Base-by-base conservation (phyloP, 1,139 yeast genomes). In the Suhomyces kunorum region DNA sequence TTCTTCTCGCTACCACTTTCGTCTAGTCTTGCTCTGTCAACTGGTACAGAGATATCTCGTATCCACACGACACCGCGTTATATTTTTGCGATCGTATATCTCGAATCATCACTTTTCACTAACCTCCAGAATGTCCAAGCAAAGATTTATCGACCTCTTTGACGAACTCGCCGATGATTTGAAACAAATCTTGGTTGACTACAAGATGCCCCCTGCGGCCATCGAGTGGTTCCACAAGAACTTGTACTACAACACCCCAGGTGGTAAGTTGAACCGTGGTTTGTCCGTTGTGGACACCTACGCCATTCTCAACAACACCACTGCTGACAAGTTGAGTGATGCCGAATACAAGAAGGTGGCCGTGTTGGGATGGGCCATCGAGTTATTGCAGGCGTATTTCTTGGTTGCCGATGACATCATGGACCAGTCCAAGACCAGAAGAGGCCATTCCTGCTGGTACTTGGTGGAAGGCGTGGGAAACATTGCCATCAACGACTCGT, bases 391-490 rank as follows among this genome's bases (percentile, higher is more conserved):
- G 68, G 98, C 97, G 2, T 92, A 88, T 65, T 94, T 94, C 73
- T 76, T 94, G 55, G 98, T 94, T 39, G 95, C 98, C 26, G 99
- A 94, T 64, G 99, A 94, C 64, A 94, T 94, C 80, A 94, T 94
- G 99, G 99, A 94, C 66, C 81, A 81, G 53, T 87, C 97, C 27
- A 86, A 88, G 65, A 94, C 98, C 34, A 87, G 99, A 75, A 83
- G 99, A 63, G 98, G 97, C 42, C 98, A 92, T 66, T 92, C 96
- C 53, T 94, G 99, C 70, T 94, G 98, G 98, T 94, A 90, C 71
- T 83, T 72, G 58, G 78, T 71, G 39, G 84, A 81, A 46, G 81
- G 81, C 32, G 96, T 90, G 42, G 87, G 87, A 31, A 87, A 88
- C 63, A 85, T 92, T 61, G 98, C 99, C 45, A 92, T 94, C 66